Base-by-base conservation (phyloP, 1,284 basidiomycete genomes). In the Thelephora terrestris region DNA sequence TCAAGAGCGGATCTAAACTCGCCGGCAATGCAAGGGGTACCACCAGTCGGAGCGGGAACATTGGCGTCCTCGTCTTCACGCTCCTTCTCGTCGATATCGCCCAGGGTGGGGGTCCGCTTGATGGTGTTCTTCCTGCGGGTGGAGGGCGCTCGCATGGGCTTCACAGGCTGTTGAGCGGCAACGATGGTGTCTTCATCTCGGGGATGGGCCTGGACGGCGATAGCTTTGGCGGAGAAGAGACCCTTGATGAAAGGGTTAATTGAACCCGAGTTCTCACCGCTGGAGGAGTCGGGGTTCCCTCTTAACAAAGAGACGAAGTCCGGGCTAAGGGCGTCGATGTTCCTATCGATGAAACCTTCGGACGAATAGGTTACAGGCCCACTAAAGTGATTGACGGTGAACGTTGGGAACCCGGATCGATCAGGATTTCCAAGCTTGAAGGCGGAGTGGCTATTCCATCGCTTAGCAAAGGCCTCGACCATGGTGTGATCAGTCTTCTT, bases 401-500 rank as follows among this genome's bases (percentile, higher is more conserved):
- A 99, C 0, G 89, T 86, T 0, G 86, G 82, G 63, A 76, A 84
- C 5, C 92, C 92, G 0, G 80, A 80, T 10, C 88, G 78, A 60
- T 93, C 86, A 44, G 79, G 69, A 1, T 72, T 70, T 16, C 89
- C 85, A 4, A 84, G 67, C 64, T 92, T 89, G 79, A 98, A 97
- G 1, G 84, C 86, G 0, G 85, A 78, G 61, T 98, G 93, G 58
- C 91, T 95, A 4, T 83, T 87, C 91, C 93, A 98, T 3, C 93
- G 80, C 68, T 97, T 97, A 47, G 78, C 73, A 61, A 98, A 92
- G 0, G 93, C 90, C 56, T 97, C 91, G 16, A 95, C 81, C 91
- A 98, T 96, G 4, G 87, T 91, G 50, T 85, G 76, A 59, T 97
- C 91, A 6, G 84, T 92, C 79, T 94, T 95, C 69, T 92, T 93